Base-by-base conservation (phyloP, 2,329 filamentous ascomycete genomes). In the Clonostachys sp. region DNA sequence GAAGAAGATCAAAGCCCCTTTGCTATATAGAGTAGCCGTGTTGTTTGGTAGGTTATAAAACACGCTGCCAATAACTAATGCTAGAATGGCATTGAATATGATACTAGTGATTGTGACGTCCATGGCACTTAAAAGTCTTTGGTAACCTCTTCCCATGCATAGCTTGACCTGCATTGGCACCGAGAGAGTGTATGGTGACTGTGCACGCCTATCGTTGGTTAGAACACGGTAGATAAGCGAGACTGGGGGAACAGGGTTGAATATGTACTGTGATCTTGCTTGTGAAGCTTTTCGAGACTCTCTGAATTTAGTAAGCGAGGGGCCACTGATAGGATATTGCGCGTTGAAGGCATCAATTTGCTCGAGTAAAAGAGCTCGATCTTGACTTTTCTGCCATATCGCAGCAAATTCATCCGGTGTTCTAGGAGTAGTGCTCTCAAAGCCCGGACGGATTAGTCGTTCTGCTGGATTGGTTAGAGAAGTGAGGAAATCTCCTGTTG, bases 401-500 rank as follows among this genome's bases (percentile, higher is more conserved):
- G 47, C 42, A 5, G 54, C 54, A 42, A 64, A 63, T 16, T 63
- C 62, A 17, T 64, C 61, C 5, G 62, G 50, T 9, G 56, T 63
- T 17, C 57, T 51, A 0, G 84, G 84, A 4, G 56, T 57, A 41
- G 46, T 51, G 44, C 54, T 54, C 61, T 83, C 73, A 53, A 75
- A 83, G 24, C 78, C 81, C 3, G 70, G 61, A 38, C 77, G 75
- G 20, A 81, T 68, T 34, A 79, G 53, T 48, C 80, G 78, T 62
- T 84, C 81, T 8, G 65, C 52, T 1, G 80, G 66, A 30, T 75
- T 78, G 3, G 84, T 87, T 66, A 88, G 83, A 16, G 83, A 85
- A 2, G 84, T 89, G 44, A 89, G 64, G 67, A 88, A 89, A 59
- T 89, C 85, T 16, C 84, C 81, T 0, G 81, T 85, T 0, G 84